Percentiles rank a stretch among this genome's conserved stretches.
phyloP scores from a whole-genome alignment of 108 stramenopile species.

The Conticribra weissflogii region DNA sequence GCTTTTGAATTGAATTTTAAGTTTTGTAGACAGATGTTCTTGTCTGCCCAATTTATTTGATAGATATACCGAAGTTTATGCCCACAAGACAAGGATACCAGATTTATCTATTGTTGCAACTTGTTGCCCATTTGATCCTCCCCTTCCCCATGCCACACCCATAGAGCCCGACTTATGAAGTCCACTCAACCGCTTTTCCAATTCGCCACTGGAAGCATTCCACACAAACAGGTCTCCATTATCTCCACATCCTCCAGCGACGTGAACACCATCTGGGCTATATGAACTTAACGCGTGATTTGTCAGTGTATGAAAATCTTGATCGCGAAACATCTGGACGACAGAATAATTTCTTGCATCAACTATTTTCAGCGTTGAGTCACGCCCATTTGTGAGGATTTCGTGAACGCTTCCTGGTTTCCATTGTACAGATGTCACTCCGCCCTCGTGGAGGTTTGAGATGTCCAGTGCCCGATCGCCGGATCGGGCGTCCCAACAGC shows the following conservation, averaged over 20 bases:
- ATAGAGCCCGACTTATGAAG: slow-evolving; percentile 61
- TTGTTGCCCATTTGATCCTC: slow-evolving; percentile 77
- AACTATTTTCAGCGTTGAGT: slow-evolving; percentile 69
- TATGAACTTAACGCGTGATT: slow-evolving; percentile 58
- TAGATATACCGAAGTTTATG: slow-evolving; percentile 25
- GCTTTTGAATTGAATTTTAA: no score
- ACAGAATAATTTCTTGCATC: slow-evolving; percentile 60
- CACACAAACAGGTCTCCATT: slow-evolving; percentile 78
- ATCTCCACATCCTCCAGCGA: slow-evolving; percentile 61
- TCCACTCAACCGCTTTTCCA: slow-evolving; percentile 48
- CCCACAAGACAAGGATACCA: slow-evolving; percentile 80
- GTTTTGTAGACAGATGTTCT: no score
- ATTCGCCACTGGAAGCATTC: slow-evolving; percentile 49
- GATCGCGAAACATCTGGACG: slow-evolving; percentile 57
- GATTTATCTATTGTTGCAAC: slow-evolving; percentile 78
- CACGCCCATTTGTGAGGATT: slow-evolving; percentile 80
- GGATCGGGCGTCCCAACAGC: slow-evolving; percentile 73
- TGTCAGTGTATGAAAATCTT: slow-evolving; percentile 50
- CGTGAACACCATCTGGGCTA: slow-evolving; percentile 78
- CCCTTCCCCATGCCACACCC: slow-evolving; percentile 77
- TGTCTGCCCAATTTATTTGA: not conserved
- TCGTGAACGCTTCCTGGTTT: slow-evolving; percentile 59
- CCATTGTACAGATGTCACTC: slow-evolving; percentile 79
- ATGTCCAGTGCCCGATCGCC: slow-evolving; percentile 72
- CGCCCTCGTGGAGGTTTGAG: slow-evolving; percentile 62